phyloP scores from a whole-genome alignment of 2,329 filamentous ascomycete species.

The Periconia sp. region DNA sequence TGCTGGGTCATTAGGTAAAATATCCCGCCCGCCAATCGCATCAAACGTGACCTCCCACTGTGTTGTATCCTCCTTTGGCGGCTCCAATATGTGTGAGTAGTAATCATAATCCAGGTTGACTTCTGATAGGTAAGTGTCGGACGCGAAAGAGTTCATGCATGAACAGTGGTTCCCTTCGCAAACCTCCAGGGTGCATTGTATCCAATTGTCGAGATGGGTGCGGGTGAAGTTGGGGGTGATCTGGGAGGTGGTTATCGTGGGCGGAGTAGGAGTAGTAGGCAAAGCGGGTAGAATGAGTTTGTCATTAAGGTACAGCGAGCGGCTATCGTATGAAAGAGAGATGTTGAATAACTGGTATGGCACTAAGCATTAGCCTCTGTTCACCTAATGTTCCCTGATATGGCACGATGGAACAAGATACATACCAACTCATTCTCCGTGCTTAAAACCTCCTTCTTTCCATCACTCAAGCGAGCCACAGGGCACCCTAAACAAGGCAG shows the following conservation, averaged over 20 bases:
- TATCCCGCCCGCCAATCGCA: constrained; percentile 24
- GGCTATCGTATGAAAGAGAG: constrained; percentile 29
- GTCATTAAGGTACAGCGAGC: constrained; percentile 28
- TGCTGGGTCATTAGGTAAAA: constrained; percentile 6
- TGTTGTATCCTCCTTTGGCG: constrained; percentile 6
- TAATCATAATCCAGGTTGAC: constrained; percentile 24
- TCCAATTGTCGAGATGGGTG: constrained; percentile 23
- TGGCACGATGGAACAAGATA: neutral
- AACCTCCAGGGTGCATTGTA: constrained; percentile 15
- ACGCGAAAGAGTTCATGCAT: constrained; percentile 5
- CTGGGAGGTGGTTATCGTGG: constrained; percentile 19
- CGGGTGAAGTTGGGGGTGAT: constrained; percentile 25
- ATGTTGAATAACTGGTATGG: constrained; percentile 31
- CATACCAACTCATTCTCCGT: constrained; percentile 30
- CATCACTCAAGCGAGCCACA: constrained; percentile 2
- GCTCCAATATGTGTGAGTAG: constrained; percentile 13
- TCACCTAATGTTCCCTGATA: neutral
- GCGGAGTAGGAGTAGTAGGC: constrained; percentile 24
- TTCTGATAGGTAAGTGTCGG: constrained; percentile 10
- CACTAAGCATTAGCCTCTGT: constrained; percentile 2
- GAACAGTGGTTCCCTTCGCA: constrained; percentile 2
- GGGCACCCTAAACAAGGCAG: constrained; percentile 34
- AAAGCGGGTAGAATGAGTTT: constrained; percentile 27
- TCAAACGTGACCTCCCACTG: constrained; percentile 36
- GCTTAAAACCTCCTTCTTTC: constrained; percentile 10